Base-by-base conservation (phyloP, 352 stramenopile genomes). In the Phytopythium boreale region DNA sequence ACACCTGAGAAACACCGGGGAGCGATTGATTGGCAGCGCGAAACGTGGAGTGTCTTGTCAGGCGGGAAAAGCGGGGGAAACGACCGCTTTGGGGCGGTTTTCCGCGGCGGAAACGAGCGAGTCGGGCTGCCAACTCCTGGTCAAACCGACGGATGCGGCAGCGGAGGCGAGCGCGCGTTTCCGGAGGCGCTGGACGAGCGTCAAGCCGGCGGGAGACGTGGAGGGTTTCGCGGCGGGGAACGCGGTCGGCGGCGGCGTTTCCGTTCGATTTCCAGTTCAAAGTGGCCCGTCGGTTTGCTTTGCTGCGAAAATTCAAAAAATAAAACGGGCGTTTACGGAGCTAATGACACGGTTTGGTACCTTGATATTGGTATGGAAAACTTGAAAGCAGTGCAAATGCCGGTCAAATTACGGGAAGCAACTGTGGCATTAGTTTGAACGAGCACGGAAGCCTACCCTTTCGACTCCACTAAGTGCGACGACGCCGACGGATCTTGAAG, bases 231-330 rank as follows among this genome's bases (percentile, higher is more conserved):
- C 24, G 43, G 6, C 11, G 20, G 2, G 44, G 46, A 31, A 52
- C 24, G 24, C 22, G 47, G 29, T 26, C 27, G 20, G 34, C 31
- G 17, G 37, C 34, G 53, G 15, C 24, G 47, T 36, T 55, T 36
- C 47, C 47, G n/a, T 20, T 7, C 29, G 47, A 2, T 55, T 20
- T 22, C 4, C 14, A 17, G 11, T 50, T n/a, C n/a, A n/a, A n/a
- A n/a, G 19, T 8, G 24, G 24, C 15, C 22, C 12, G 36, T 61
- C 26, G 55, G 34, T 22, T 43, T 22, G 12, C n/a, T 43, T 24
- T 24, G 53, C 7, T 59, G 27, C 31, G 53, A 59, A 49, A 46
- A 59, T 59, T 59, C 53, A 59, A 59, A 58, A 44, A 59, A 31
- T 17, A n/a, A 26, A 51, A 49, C 24, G 24, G 36, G 20, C n/a